Evolutionary conservation across 139 green algal species (phyloP).

Genomic region (Astrephomene gubernaculifera): DNA sequence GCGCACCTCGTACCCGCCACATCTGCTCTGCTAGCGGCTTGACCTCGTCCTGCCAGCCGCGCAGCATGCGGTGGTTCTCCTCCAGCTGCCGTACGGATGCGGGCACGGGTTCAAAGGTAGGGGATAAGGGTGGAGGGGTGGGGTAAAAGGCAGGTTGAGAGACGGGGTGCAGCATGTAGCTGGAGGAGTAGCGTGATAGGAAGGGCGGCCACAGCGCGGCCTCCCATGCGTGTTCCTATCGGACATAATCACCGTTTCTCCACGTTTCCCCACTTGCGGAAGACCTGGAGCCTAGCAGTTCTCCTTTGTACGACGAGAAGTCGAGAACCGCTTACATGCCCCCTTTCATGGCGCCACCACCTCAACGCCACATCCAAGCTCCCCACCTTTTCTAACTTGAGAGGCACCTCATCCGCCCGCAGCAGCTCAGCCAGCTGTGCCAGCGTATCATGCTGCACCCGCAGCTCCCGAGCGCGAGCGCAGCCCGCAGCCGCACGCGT

Average conservation of each 20-base stretch:
- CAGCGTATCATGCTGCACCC: neutral
- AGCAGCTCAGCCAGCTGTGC: neutral
- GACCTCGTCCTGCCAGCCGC: conserved; percentile 31
- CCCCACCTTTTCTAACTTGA: conserved; percentile 11
- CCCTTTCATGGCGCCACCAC: neutral
- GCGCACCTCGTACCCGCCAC: neutral
- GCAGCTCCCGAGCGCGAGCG: neutral
- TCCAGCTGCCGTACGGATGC: conserved; percentile 27
- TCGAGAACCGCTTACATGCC: too few relatives aligned
- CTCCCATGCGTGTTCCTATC: too few relatives aligned
- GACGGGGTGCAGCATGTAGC: too few relatives aligned
- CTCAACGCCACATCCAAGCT: neutral
- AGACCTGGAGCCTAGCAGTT: too few relatives aligned
- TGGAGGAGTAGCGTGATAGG: too few relatives aligned
- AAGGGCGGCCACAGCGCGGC: too few relatives aligned
- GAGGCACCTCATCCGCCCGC: neutral
- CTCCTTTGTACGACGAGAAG: too few relatives aligned
- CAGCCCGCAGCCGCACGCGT: neutral
- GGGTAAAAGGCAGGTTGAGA: too few relatives aligned
- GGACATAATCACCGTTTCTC: too few relatives aligned
- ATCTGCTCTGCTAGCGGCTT: conserved; percentile 17
- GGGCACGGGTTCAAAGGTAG: too few relatives aligned
- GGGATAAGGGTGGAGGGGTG: too few relatives aligned
- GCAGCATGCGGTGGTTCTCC: conserved; percentile 1
- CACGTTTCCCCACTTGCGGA: too few relatives aligned